Conservation (phyloP, 78 protist species). For the Goniomonas avonlea region DNA sequence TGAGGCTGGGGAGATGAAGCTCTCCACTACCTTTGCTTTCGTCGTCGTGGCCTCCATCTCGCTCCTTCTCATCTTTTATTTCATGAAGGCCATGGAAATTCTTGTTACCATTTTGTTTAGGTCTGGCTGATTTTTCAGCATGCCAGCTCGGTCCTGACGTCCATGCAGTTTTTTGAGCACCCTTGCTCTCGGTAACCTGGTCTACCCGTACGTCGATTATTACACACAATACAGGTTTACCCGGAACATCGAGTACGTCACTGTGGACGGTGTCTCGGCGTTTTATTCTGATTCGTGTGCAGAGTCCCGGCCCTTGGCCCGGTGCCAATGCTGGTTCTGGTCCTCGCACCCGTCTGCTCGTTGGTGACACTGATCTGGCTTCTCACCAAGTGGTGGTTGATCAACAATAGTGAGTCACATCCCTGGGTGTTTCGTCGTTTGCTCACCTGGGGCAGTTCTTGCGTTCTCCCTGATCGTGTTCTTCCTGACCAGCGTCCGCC, state of each 20-base stretch:
- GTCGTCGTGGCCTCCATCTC: neutral
- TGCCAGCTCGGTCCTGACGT: no score
- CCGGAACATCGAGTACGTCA: neutral
- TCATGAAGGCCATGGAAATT: constrained; percentile 22
- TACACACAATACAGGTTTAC: neutral
- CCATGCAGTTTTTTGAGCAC: constrained; percentile 4
- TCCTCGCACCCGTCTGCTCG: neutral
- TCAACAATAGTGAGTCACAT: no score
- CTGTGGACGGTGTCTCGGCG: no score
- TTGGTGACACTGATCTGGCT: neutral
- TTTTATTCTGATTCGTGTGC: no score
- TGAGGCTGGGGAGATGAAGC: constrained; percentile 1
- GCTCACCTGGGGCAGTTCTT: no score
- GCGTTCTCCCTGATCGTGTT: constrained; percentile 23
- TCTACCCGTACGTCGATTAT: constrained; percentile 16
- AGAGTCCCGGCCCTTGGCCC: constrained; percentile 16
- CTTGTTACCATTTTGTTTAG: neutral
- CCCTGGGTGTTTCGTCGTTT: no score
- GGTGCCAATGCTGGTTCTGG: neutral
- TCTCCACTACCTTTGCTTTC: neutral
- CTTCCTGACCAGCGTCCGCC: neutral
- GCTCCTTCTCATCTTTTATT: constrained; percentile 9
- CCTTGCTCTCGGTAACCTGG: neutral
- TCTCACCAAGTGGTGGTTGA: neutral
- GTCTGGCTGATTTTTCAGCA: no score